Percentiles rank a stretch among this genome's conserved stretches.
These are phyloP conservation scores for Copromyces sp. DNA, from an alignment of 495 filamentous ascomycete genomes.

Conservation along the genomic window DNA sequence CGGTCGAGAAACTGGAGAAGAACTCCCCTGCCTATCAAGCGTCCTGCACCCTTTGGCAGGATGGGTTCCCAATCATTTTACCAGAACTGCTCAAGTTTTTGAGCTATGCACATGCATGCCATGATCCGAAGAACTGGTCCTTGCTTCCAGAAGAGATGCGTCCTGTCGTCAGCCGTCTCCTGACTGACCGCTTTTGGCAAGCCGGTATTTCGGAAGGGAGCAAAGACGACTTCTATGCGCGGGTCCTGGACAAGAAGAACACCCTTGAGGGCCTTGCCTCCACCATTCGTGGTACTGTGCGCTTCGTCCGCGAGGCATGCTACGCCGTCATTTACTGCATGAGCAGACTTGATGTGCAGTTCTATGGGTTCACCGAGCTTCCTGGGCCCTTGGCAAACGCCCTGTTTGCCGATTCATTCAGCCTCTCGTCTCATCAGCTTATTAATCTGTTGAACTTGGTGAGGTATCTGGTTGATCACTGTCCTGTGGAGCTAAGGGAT, in stretches of 20 bases:
- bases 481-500: constrained; percentile 62
- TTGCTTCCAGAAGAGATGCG: constrained; percentile 69
- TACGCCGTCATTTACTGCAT: constrained; percentile 93
- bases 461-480: constrained; percentile 79
- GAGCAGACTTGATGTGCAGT: constrained; percentile 73
- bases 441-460: constrained; percentile 81
- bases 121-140: constrained; percentile 77
- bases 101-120: constrained; percentile 87
- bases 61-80: constrained; percentile 69
- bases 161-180: constrained; percentile 63
- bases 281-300: constrained; percentile 74
- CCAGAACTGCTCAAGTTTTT: constrained; percentile 81
- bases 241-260: constrained; percentile 74
- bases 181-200: constrained; percentile 98
- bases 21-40: constrained; percentile 54
- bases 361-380: constrained; percentile 80
- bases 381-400: constrained; percentile 76
- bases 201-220: constrained; percentile 91
- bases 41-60: constrained; percentile 71
- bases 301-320: constrained; percentile 81
- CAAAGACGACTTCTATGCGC: constrained; percentile 90
- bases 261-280: constrained; percentile 93
- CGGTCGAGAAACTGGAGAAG: constrained; percentile 77
- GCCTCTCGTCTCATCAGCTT: constrained; percentile 85
- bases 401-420: constrained; percentile 71